A percentile compares a stretch with the other conserved stretches of the same genome.
Evolutionary conservation across 2,329 filamentous ascomycete species (phyloP).

Genomic region (Trichoderma sp.): DNA sequence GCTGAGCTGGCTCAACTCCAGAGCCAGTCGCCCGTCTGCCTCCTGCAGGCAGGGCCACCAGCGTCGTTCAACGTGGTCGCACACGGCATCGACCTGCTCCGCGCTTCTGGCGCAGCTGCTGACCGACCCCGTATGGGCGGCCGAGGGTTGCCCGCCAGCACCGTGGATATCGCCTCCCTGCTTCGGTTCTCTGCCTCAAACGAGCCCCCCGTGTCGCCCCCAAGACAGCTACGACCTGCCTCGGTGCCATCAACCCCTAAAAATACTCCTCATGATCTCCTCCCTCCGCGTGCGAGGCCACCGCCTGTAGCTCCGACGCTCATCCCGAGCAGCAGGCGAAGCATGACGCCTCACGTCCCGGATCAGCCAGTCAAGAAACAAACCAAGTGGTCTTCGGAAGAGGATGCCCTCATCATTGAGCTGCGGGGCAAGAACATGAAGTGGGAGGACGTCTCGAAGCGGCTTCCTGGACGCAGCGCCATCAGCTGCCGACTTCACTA

Average conservation of each 20-base stretch:
- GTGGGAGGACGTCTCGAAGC: constrained; percentile 97
- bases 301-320: constrained; percentile 40
- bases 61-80: constrained; percentile 38
- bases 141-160: constrained; percentile 56
- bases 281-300: constrained; percentile 33
- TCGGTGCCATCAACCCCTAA: constrained; percentile 33
- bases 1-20: constrained; percentile 49
- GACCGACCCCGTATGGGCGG: constrained; percentile 36
- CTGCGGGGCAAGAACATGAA: constrained; percentile 91
- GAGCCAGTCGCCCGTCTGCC: constrained; percentile 47
- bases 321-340: constrained; percentile 40
- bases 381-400: constrained; percentile 93
- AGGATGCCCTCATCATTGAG: constrained; percentile 92
- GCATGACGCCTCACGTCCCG: constrained; percentile 51
- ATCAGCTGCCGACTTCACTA: constrained; percentile 95
- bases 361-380: constrained; percentile 86
- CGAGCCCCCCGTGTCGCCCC: constrained; percentile 63
- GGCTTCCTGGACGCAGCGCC: constrained; percentile 83
- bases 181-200: constrained; percentile 75
- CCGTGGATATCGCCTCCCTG: constrained; percentile 93
- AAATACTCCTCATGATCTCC: constrained; percentile 32
- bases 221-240: constrained; percentile 37
- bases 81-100: constrained; percentile 37
- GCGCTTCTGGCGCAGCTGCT: constrained; percentile 38
- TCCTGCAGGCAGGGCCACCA: constrained; percentile 46